Percentiles rank a stretch among this genome's conserved stretches.
phyloP scores from a whole-genome alignment of 169 alveolate genomes.

The Cryptosporidium felis region DNA sequence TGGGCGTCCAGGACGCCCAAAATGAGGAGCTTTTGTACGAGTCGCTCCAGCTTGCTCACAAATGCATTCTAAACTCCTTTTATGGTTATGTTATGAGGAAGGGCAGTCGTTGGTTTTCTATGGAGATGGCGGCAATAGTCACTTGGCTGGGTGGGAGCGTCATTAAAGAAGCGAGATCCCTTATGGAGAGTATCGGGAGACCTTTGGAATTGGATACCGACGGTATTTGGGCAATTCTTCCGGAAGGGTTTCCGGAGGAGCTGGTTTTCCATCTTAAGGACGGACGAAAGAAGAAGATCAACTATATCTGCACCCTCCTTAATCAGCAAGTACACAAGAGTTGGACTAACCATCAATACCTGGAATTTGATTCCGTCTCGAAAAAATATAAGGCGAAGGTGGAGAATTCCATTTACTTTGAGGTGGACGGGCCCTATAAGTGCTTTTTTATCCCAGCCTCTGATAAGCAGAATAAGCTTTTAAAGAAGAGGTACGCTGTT shows the following conservation, averaged over 20 bases:
- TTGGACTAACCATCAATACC: constrained; percentile 95
- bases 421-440: constrained; percentile 99
- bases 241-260: constrained; percentile 93
- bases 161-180: constrained; percentile 87
- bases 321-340: constrained; percentile 92
- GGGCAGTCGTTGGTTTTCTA: constrained; percentile 99
- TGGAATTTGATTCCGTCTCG: constrained; percentile 79
- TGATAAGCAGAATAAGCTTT: constrained; percentile 93
- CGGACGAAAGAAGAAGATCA: constrained; percentile 85
- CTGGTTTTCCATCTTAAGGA: constrained; percentile 77
- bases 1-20: constrained; percentile 86
- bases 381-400: constrained; percentile 81
- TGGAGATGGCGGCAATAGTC: constrained; percentile 99
- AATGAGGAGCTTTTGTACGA: constrained; percentile 91
- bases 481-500: constrained; percentile 96
- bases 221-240: constrained; percentile 98
- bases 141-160: constrained; percentile 95
- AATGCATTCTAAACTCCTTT: constrained; percentile 97
- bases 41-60: constrained; percentile 98
- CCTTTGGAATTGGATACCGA: constrained; percentile 99
- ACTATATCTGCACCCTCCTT: constrained; percentile 94
- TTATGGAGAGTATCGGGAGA: constrained; percentile 94
- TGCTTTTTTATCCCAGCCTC: constrained; percentile 98
- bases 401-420: constrained; percentile 97
- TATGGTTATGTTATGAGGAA: constrained; percentile 99